Evolutionary conservation across 352 stramenopile genomes (phyloP).

Genomic region (Phytophthora kernoviae): DNA sequence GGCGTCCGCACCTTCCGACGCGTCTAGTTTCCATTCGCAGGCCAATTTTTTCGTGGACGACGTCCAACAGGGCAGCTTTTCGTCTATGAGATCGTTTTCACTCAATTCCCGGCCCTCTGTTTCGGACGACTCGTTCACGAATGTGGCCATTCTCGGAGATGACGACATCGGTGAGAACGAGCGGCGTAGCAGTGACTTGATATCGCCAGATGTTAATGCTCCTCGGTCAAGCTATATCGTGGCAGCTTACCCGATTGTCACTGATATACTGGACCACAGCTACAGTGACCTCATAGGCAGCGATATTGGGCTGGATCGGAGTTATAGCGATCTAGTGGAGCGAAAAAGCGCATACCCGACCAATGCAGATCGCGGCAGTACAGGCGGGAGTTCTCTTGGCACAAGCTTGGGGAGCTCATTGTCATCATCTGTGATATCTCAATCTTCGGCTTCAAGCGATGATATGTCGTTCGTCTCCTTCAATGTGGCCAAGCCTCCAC

Average conservation of each 20-base stretch:
- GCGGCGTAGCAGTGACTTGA: slow-evolving; percentile 27
- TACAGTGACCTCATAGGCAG: slow-evolving; percentile 32
- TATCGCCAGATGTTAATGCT: slow-evolving; percentile 7
- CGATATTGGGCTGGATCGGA: slow-evolving; percentile 13
- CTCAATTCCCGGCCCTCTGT: slow-evolving; percentile 21
- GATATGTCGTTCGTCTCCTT: slow-evolving; percentile 39
- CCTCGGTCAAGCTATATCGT: slow-evolving; percentile 3
- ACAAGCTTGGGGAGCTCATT: slow-evolving; percentile 18
- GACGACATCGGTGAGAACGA: slow-evolving; percentile 23
- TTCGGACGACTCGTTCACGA: slow-evolving; percentile 33
- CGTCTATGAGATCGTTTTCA: slow-evolving; percentile 19
- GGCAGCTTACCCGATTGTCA: background rate
- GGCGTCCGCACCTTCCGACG: slow-evolving; percentile 6
- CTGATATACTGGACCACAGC: slow-evolving; percentile 24
- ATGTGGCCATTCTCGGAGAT: slow-evolving; percentile 36
- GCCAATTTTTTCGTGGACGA: slow-evolving; percentile 44
- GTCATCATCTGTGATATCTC: slow-evolving; percentile 19
- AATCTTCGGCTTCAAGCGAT: slow-evolving; percentile 22
- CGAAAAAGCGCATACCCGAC: slow-evolving; percentile 4
- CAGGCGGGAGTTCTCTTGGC: slow-evolving; percentile 3
- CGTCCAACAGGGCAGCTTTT: slow-evolving; percentile 25
- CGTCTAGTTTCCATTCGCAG: slow-evolving; percentile 23
- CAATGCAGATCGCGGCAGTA: slow-evolving; percentile 4
- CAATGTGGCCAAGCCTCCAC: slow-evolving; percentile 13
- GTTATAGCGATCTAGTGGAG: slow-evolving; percentile 26